Evolutionary conservation across 352 stramenopile genomes (phyloP).

Genomic region (Pythium aquatile): DNA sequence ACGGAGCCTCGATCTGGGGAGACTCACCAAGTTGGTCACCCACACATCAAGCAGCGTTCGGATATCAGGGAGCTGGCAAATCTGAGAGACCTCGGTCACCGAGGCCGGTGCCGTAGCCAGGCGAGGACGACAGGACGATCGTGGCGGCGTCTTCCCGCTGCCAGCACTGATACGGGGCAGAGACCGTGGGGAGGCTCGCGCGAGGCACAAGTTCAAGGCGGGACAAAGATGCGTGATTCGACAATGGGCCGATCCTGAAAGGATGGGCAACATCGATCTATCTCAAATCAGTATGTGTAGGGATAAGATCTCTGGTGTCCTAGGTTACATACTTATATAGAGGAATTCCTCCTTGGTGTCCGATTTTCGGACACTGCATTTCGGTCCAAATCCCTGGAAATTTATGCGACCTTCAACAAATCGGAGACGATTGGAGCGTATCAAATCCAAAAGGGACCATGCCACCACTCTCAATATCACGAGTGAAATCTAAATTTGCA

Average conservation of each 20-base stretch:
- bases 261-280: background rate
- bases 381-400: background rate
- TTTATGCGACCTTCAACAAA: background rate
- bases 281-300: background rate
- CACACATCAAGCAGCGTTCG: background rate
- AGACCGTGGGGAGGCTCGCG: background rate
- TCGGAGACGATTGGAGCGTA: too few relatives aligned
- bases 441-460: too few relatives aligned
- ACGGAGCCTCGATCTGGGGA: too few relatives aligned
- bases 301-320: background rate
- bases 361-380: conserved; percentile 11
- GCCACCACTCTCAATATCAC: background rate
- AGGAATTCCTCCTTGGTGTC: conserved; percentile 11
- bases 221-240: conserved; percentile 2
- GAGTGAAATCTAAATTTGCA: background rate
- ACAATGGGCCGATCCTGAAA: background rate
- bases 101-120: too few relatives aligned
- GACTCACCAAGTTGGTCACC: background rate
- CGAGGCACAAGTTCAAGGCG: background rate
- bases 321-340: conserved; percentile 1
- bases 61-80: too few relatives aligned
- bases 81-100: too few relatives aligned
- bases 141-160: background rate
- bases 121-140: background rate
- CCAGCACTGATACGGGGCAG: background rate